Evolutionary conservation across 176 grass and related monocot species (phyloP), one percentile per base, ranked within the genome.

Genomic region (Poa pratensis): DNA sequence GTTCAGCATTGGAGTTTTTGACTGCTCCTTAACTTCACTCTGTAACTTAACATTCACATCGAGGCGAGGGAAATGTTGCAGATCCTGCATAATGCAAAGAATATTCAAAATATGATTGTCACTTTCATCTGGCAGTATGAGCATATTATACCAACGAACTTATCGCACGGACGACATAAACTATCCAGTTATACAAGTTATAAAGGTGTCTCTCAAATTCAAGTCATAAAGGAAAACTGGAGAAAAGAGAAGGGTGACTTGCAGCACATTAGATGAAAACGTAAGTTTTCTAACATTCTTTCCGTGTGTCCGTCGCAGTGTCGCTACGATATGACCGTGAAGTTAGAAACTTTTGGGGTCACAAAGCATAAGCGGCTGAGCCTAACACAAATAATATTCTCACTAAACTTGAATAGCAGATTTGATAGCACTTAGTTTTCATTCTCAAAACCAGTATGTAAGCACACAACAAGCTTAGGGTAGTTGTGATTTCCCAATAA

Each of bases 41-140:
- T 92, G 96, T 87, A 98, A 83, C 77, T 84, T 94, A 81, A 92
- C 49, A 80, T 94, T 90, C 58, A 92, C 78, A 83, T 85, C 69
- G 34, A 98, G 81, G 59, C 24, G 69, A 75, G 96, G 96, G 81
- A 95, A 98, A 78, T 89, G 76, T 86, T 95, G 91, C 37, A 95
- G 87, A 85, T 98, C 96, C 96, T 98, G 87, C 55, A 86, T 75
- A 69, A 73, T 50, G 19, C 42, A 80, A 77, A 86, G 45, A 75
- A 49, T 30, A 74, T 53, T 45, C 26, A 87, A 28, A 77, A 30
- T 80, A 51, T 82, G 73, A 78, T 87, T 6, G 30, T 62, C 40
- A 90, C 70, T n/a, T 57, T 15, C 43, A 78, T 74, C 66, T 43
- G 37, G 14, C 32, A 34, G 46, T 65, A 65, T 10, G 15, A 46